A percentile compares a stretch with the other conserved stretches of the same genome.
Evolutionary conservation across 1,284 basidiomycete species (phyloP).

Genomic region (Trametes hirsuta): DNA sequence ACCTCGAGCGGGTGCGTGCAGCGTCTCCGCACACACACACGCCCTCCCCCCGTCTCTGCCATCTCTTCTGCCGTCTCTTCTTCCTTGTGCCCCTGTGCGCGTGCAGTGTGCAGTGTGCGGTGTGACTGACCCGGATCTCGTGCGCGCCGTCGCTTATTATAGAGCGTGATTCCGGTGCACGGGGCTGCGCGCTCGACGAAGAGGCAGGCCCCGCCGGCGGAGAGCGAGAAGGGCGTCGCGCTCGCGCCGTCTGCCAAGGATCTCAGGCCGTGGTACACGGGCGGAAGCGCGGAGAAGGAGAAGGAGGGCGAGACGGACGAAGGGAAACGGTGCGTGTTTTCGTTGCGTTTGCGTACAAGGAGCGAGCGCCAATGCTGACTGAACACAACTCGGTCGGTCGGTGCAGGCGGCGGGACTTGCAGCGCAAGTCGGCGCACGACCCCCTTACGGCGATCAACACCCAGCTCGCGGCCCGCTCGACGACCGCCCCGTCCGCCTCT

Average conservation of each 20-base stretch:
- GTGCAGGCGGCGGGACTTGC: conserved; percentile 60
- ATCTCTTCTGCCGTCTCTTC: neutral
- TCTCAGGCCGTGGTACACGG: conserved; percentile 73
- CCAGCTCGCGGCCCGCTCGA: conserved; percentile 46
- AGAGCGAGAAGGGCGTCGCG: conserved; percentile 70
- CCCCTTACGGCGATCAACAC: conserved; percentile 76
- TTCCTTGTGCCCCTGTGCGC: too few species aligned
- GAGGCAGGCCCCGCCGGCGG: conserved; percentile 35
- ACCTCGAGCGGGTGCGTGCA: conserved; percentile 59
- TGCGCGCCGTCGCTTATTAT: too few species aligned
- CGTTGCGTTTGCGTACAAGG: too few species aligned
- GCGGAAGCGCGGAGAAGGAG: conserved; percentile 10
- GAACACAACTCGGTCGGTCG: neutral
- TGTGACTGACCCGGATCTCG: too few species aligned
- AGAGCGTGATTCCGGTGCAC: conserved; percentile 45
- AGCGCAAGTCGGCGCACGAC: conserved; percentile 65
- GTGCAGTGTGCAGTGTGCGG: too few species aligned
- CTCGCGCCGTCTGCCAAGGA: conserved; percentile 76
- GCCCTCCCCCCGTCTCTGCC: neutral
- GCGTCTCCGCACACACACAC: conserved; percentile 21
- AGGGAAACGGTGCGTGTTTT: conserved; percentile 34
- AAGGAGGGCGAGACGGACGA: conserved; percentile 31
- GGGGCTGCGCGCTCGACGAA: conserved; percentile 44
- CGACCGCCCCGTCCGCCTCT: conserved; percentile 30
- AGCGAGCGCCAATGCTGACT: neutral